Conservation (phyloP, 352 stramenopile species). For the Pythium aphanidermatum region DNA sequence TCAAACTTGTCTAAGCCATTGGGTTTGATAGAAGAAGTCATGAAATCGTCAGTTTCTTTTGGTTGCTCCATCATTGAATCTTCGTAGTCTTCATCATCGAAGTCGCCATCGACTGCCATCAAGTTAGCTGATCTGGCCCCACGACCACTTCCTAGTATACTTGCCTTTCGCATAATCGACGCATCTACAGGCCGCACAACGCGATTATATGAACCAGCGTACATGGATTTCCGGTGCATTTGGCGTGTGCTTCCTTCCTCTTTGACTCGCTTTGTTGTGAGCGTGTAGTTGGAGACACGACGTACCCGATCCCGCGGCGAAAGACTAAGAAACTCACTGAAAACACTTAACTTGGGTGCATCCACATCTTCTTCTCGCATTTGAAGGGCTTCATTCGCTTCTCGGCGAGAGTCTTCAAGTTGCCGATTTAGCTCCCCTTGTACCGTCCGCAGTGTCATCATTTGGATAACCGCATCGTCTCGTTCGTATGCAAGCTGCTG, state of each 20-base stretch:
- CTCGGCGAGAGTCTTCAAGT: constrained; percentile 33
- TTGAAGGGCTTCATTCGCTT: constrained; percentile 35
- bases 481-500: constrained; percentile 46
- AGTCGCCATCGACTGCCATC: constrained; percentile 2
- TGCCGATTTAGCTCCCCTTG: constrained; percentile 27
- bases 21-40: not conserved
- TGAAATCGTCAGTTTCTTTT: constrained; percentile 9
- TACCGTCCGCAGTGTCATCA: constrained; percentile 33
- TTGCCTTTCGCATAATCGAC: constrained; percentile 13
- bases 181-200: constrained; percentile 9
- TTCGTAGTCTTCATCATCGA: constrained; percentile 7
- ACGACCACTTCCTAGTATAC: constrained; percentile 2
- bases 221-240: constrained; percentile 16
- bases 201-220: constrained; percentile 7
- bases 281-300: constrained; percentile 14
- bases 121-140: constrained; percentile 1
- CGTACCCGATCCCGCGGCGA: constrained; percentile 5
- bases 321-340: constrained; percentile 26
- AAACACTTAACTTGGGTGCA: constrained; percentile 37
- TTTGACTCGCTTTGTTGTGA: constrained; percentile 18
- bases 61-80: constrained; percentile 16
- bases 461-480: constrained; percentile 40
- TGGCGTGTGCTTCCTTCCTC: constrained; percentile 6
- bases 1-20: constrained; percentile 17
- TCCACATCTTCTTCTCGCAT: constrained; percentile 77